phyloP scores from a whole-genome alignment of 805 yeast species.

The Yamadazyma akitaensis region DNA sequence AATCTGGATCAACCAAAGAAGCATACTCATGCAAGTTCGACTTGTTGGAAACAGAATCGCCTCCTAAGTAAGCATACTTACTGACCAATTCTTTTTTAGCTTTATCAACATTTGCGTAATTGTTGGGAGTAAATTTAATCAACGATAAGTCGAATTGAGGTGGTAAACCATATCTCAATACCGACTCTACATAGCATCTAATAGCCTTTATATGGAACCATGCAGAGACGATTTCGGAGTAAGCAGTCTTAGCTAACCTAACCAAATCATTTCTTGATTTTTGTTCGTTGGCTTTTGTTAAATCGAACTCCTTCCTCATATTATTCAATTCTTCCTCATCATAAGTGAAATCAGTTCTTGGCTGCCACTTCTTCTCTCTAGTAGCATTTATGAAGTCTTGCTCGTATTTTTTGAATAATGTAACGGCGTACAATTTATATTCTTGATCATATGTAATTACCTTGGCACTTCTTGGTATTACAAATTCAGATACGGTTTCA shows the following conservation, averaged over 20 bases:
- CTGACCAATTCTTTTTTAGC: conserved; percentile 68
- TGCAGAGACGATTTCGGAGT: conserved; percentile 74
- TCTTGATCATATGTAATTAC: conserved; percentile 71
- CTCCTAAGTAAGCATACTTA: conserved; percentile 87
- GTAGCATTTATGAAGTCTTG: conserved; percentile 65
- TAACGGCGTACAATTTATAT: conserved; percentile 68
- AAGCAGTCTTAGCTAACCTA: conserved; percentile 86
- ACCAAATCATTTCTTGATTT: conserved; percentile 72
- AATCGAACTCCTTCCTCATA: conserved; percentile 74
- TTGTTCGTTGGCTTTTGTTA: conserved; percentile 71
- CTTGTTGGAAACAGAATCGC: conserved; percentile 74
- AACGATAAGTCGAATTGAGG: conserved; percentile 71
- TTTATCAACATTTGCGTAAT: conserved; percentile 40
- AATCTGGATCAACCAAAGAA: conserved; percentile 87
- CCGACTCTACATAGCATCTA: conserved; percentile 87
- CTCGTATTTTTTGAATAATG: conserved; percentile 78
- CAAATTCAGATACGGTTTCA: conserved; percentile 75
- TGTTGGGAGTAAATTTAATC: conserved; percentile 41
- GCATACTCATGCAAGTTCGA: conserved; percentile 85
- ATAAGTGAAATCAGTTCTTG: conserved; percentile 81
- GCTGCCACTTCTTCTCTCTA: conserved; percentile 86
- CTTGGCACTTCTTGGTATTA: conserved; percentile 87
- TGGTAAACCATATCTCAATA: conserved; percentile 94
- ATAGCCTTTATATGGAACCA: conserved; percentile 91
- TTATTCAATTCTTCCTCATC: conserved; percentile 71